Evolutionary conservation across 768 basidiomycete genomes (phyloP).

Genomic region (Boletus insuetus): DNA sequence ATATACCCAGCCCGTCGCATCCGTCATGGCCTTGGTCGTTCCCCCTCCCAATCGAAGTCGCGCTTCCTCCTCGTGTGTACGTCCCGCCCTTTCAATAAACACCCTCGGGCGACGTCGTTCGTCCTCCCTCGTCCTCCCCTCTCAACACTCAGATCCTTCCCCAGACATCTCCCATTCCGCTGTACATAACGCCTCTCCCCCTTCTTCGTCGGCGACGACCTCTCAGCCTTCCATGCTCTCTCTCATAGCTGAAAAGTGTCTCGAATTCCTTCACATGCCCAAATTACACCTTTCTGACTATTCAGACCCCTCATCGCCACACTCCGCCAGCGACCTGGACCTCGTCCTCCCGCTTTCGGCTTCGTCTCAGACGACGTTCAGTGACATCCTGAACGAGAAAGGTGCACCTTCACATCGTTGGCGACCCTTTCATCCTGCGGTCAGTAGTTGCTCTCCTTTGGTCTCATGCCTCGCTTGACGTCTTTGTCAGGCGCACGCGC

Average conservation of each 20-base stretch:
- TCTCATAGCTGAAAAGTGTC: constrained; percentile 46
- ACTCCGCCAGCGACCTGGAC: constrained; percentile 38
- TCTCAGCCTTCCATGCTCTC: constrained; percentile 48
- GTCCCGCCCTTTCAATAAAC: constrained; percentile 48
- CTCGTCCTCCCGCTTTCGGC: constrained; percentile 55
- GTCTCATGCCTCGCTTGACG: constrained; percentile 9
- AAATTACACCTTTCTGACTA: constrained; percentile 39
- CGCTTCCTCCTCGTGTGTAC: constrained; percentile 58
- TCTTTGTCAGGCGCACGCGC: constrained; percentile 46
- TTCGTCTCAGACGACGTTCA: constrained; percentile 46
- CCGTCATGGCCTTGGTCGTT: constrained; percentile 31
- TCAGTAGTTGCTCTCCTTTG: constrained; percentile 22
- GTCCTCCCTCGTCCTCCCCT: constrained; percentile 42
- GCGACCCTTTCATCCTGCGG: constrained; percentile 34
- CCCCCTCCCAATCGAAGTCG: constrained; percentile 50
- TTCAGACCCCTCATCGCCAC: constrained; percentile 48
- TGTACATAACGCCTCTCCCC: background rate
- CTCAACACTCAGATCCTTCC: constrained; percentile 16
- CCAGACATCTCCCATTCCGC: background rate
- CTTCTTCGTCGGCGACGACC: constrained; percentile 10
- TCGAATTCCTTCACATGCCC: constrained; percentile 51
- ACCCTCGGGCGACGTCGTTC: constrained; percentile 57
- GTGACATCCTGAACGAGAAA: constrained; percentile 43
- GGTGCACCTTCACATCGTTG: constrained; percentile 27
- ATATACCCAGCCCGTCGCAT: background rate